These are phyloP conservation scores for Plenodomus biglobosus DNA, from an alignment of 2,329 filamentous ascomycete genomes.

Conservation along the genomic window DNA sequence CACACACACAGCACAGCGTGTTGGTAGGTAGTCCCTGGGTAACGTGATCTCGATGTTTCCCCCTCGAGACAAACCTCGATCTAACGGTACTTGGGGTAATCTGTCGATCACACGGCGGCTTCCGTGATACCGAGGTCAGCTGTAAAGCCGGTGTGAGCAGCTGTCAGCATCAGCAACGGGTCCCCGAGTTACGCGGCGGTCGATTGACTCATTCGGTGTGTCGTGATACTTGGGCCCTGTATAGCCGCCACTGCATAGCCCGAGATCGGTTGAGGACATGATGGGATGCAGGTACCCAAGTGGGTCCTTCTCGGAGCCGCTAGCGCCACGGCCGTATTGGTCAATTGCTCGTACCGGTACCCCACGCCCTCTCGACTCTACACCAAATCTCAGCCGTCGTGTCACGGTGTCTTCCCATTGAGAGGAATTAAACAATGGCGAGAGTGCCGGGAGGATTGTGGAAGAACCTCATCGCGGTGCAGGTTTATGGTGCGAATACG, in stretches of 20 bases:
- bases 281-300: neutral
- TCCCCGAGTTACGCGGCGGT: neutral
- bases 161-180: neutral
- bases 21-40: too few relatives aligned
- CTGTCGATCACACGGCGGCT: neutral
- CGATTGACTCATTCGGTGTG: slow-evolving; percentile 4
- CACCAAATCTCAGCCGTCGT: neutral
- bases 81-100: too few relatives aligned
- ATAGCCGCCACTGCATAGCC: slow-evolving; percentile 11
- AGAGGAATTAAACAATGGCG: slow-evolving; percentile 33
- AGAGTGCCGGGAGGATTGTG: slow-evolving; percentile 64
- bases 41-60: too few relatives aligned
- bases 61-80: too few relatives aligned
- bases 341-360: neutral
- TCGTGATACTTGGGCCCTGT: slow-evolving; percentile 7
- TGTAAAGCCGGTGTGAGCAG: neutral
- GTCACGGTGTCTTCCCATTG: neutral
- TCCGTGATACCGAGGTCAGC: neutral
- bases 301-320: neutral
- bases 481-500: slow-evolving; percentile 82
- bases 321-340: slow-evolving; percentile 3
- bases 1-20: too few relatives aligned
- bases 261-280: slow-evolving; percentile 9
- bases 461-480: slow-evolving; percentile 68
- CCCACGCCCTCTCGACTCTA: neutral